Conservation (phyloP, 2,329 filamentous ascomycete genomes). For the Cladosporium austrohemisphaericum region DNA sequence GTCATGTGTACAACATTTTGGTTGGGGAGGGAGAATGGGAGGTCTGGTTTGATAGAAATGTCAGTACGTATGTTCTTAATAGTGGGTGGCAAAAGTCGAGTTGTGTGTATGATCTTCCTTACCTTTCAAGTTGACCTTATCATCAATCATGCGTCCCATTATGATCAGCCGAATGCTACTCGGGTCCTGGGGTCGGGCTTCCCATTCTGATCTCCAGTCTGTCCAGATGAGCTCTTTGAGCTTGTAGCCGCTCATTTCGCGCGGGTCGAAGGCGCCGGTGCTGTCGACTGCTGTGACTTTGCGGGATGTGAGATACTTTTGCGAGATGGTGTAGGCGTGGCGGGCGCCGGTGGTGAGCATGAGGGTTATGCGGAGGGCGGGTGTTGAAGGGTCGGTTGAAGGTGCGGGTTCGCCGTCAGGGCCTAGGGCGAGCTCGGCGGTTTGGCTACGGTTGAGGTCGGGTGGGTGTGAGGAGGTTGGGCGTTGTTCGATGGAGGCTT, state of each 20-base stretch:
- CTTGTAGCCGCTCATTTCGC: constrained; percentile 87
- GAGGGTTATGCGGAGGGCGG: constrained; percentile 70
- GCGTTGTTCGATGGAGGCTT: neutral
- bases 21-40: constrained; percentile 68
- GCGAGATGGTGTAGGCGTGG: constrained; percentile 86
- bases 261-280: constrained; percentile 64
- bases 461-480: neutral
- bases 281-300: constrained; percentile 72
- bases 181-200: constrained; percentile 77
- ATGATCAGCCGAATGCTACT: constrained; percentile 88
- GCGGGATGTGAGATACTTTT: constrained; percentile 76
- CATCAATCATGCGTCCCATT: constrained; percentile 85
- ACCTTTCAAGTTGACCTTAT: constrained; percentile 83
- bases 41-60: constrained; percentile 55
- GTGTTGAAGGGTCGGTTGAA: constrained; percentile 18
- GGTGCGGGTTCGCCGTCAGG: constrained; percentile 13
- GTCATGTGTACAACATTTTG: constrained; percentile 95
- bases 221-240: constrained; percentile 89
- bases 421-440: constrained; percentile 13
- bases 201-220: constrained; percentile 88
- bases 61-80: too few species aligned
- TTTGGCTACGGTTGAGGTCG: constrained; percentile 13
- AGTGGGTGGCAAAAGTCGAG: neutral
- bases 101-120: constrained; percentile 22
- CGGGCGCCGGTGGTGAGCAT: constrained; percentile 71